Evolutionary conservation across 2,329 filamentous ascomycete genomes (phyloP).

Genomic region (Neofusicoccum laricinum): DNA sequence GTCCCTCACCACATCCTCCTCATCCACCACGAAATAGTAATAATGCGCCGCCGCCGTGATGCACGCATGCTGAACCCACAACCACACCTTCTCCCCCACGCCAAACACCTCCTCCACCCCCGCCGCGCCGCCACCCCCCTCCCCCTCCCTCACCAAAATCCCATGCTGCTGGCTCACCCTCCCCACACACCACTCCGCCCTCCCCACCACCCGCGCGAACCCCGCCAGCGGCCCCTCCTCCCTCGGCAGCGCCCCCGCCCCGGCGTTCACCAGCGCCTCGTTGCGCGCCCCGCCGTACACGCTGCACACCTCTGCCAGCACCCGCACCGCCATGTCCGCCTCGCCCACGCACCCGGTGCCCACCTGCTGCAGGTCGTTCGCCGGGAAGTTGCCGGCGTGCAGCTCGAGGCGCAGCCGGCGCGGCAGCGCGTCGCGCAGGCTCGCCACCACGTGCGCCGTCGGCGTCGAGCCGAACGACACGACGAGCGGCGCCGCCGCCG

Average conservation of each 20-base stretch:
- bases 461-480: conserved; percentile 12
- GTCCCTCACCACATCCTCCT: conserved; percentile 11
- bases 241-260: not conserved
- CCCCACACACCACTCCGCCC: not conserved
- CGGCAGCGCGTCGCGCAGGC: not conserved
- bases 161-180: conserved; percentile 16
- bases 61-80: conserved; percentile 15
- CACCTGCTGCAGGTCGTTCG: conserved; percentile 17
- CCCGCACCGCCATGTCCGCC: conserved; percentile 6
- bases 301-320: conserved; percentile 14
- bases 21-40: conserved; percentile 16
- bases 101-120: conserved; percentile 27
- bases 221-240: conserved; percentile 10
- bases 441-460: conserved; percentile 14
- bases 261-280: conserved; percentile 16
- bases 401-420: not conserved
- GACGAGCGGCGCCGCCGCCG: not conserved
- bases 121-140: not conserved
- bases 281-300: conserved; percentile 8
- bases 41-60: conserved; percentile 16
- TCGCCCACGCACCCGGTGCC: conserved; percentile 3
- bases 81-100: conserved; percentile 19
- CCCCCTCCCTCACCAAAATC: not conserved
- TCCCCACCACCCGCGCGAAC: not conserved
- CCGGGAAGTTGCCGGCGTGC: conserved; percentile 14